Evolutionary conservation across 305 asterid genomes (phyloP).

Genomic region (Fraxinus xanthoxyloides): DNA sequence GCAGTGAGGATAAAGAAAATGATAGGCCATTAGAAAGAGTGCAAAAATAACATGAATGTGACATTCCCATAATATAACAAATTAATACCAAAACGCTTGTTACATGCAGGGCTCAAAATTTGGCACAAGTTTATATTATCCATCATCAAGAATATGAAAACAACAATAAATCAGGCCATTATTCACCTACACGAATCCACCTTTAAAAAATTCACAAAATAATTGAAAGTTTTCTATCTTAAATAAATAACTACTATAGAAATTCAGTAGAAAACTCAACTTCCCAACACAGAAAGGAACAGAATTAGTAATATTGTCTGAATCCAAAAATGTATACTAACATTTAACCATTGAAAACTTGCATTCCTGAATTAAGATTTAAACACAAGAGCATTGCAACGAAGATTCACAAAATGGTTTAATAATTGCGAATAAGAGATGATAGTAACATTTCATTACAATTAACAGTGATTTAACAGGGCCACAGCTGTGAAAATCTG

Average conservation of each 20-base stretch:
- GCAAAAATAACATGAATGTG: constrained; percentile 33
- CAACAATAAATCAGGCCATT: background rate
- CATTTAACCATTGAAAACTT: background rate
- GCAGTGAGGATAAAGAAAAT: constrained; percentile 35
- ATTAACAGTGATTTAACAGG: constrained; percentile 11
- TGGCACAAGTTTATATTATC: background rate
- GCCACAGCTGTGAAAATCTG: constrained; percentile 9
- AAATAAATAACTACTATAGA: background rate
- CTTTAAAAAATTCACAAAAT: constrained; percentile 16
- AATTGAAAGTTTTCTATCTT: background rate
- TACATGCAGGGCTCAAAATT: background rate
- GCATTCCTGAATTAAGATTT: background rate
- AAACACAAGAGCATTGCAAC: constrained; percentile 3
- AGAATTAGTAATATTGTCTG: background rate
- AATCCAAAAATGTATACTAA: background rate
- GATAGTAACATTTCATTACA: background rate
- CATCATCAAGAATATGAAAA: background rate
- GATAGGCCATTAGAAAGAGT: constrained; percentile 40
- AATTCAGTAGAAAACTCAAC: background rate
- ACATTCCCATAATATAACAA: constrained; percentile 34
- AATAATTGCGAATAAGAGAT: constrained; percentile 2
- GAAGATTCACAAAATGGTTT: background rate
- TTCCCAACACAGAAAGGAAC: background rate
- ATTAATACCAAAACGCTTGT: background rate
- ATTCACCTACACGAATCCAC: constrained; percentile 6